phyloP scores from a whole-genome alignment of 2,329 filamentous ascomycete genomes.

The Fusarium papillatum region DNA sequence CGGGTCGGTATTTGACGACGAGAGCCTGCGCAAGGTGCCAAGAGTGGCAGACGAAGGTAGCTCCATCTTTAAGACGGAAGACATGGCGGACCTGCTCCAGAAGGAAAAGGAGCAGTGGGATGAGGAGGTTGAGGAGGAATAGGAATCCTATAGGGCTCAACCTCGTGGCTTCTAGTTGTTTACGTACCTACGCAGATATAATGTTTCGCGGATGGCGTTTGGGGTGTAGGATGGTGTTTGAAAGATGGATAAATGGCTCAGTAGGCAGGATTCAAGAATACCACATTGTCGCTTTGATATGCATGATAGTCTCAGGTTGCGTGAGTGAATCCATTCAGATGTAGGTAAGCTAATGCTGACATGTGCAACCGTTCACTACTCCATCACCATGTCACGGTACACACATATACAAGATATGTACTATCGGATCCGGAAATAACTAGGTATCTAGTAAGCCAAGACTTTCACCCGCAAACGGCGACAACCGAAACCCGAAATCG shows the following conservation, averaged over 20 bases:
- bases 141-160: constrained; percentile 36
- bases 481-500: not conserved
- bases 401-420: not conserved
- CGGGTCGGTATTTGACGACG: constrained; percentile 89
- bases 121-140: constrained; percentile 80
- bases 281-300: constrained; percentile 8
- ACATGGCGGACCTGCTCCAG: constrained; percentile 82
- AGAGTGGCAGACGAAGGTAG: constrained; percentile 72
- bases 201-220: constrained; percentile 33
- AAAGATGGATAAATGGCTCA: constrained; percentile 7
- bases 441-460: not conserved
- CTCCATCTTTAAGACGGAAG: constrained; percentile 79
- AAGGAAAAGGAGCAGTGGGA: constrained; percentile 86
- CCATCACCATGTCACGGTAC: not conserved
- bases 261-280: constrained; percentile 18
- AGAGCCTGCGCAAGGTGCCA: constrained; percentile 81
- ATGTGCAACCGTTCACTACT: not conserved
- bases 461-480: not conserved
- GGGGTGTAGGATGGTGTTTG: constrained; percentile 24
- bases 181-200: not conserved
- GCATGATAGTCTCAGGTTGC: not conserved
- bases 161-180: constrained; percentile 8
- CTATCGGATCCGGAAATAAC: not conserved
- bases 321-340: not conserved
- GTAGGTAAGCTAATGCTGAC: not conserved